Evolutionary conservation across 192 early-diverging fungal genomes (phyloP), one percentile per base, ranked within the genome.

Genomic region (Phlyctochytrium arcticum): DNA sequence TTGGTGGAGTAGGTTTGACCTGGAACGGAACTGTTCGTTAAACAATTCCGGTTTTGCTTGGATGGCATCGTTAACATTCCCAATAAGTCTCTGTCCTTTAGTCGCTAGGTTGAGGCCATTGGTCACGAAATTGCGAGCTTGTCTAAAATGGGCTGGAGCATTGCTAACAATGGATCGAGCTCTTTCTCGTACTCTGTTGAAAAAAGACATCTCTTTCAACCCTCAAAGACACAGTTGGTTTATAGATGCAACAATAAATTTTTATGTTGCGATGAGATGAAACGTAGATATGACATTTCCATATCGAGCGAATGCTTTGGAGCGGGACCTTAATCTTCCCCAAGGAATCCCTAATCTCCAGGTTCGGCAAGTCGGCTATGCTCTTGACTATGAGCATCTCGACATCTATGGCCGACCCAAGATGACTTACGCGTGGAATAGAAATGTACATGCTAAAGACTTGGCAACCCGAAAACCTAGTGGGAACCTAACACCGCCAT

Each of bases 81-180:
- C 47, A 2, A 62, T 29, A 33, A n/a, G 7, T n/a, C 27, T 51
- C 26, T 49, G 27, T 0, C 30, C 44, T 35, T n/a, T 62, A 27
- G 2, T 30, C 9, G 60, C 60, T 3, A 51, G 60, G 2, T 3
- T 1, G 2, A 65, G 35, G 32, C 23, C 62, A 3, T 10, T 0
- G 53, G 29, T 35, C 0, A 51, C 62, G 36, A 65, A 65, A 1
- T 12, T 39, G 1, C 62, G 1, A 10, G 62, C 62, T 34, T 55
- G 31, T 4, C 24, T 55, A 1, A 65, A 2, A 29, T 37, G 44
- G 0, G 0, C 1, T 3, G 60, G 60, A 7, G 46, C 48, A 27
- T 62, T 62, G 1, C 27, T 51, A 19, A 9, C 50, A 24, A 62
- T 26, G 0, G 21, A n/a, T 10, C 32, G 15, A 3, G 60, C 60